Conservation (phyloP, 2,329 filamentous ascomycete species). For the Exserohilum turcica region DNA sequence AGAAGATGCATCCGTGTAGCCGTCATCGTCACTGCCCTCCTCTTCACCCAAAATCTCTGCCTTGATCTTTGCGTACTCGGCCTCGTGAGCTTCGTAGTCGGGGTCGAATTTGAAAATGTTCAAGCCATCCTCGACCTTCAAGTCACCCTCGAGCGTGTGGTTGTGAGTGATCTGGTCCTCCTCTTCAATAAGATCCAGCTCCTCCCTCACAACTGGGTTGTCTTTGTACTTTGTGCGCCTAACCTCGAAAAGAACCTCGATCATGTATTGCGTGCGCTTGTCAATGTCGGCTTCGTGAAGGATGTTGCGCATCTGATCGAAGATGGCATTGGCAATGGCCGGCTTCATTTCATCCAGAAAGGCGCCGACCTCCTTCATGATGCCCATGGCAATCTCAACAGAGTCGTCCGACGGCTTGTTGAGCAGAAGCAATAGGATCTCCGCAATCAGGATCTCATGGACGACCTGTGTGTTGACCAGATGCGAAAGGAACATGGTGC, state of each 20-base stretch:
- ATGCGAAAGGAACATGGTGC: slow-evolving; percentile 93
- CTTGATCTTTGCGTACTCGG: slow-evolving; percentile 85
- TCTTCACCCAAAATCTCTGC: slow-evolving; percentile 89
- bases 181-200: slow-evolving; percentile 93
- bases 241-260: slow-evolving; percentile 95
- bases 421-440: slow-evolving; percentile 88
- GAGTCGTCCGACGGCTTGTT: slow-evolving; percentile 97
- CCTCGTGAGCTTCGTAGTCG: slow-evolving; percentile 89
- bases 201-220: slow-evolving; percentile 86
- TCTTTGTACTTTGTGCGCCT: slow-evolving; percentile 97
- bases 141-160: slow-evolving; percentile 74
- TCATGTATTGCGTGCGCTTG: slow-evolving; percentile 98
- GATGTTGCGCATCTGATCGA: slow-evolving; percentile 94
- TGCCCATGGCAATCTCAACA: slow-evolving; percentile 93
- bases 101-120: slow-evolving; percentile 96
- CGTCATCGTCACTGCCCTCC: slow-evolving; percentile 71
- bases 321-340: slow-evolving; percentile 84
- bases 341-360: slow-evolving; percentile 95
- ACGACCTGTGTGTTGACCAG: slow-evolving; percentile 95
- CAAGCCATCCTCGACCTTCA: slow-evolving; percentile 81
- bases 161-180: slow-evolving; percentile 97
- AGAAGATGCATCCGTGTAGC: slow-evolving; percentile 67
- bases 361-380: slow-evolving; percentile 91
- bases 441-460: slow-evolving; percentile 89
- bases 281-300: slow-evolving; percentile 97